Evolutionary conservation across 331 rosid species (phyloP).

Genomic region (Cucumis variabilis): DNA sequence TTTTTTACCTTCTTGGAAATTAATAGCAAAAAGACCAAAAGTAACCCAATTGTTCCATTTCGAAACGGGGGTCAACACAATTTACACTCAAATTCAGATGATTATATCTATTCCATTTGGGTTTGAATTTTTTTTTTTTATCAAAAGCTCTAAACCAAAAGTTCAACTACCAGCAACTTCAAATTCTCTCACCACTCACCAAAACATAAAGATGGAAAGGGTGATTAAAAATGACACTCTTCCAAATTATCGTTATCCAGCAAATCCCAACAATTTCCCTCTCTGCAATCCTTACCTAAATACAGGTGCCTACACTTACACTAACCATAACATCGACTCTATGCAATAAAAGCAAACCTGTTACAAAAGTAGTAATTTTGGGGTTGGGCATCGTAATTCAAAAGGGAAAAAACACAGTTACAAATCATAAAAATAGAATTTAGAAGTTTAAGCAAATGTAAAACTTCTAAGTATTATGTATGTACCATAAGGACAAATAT

Average conservation of each 20-base stretch:
- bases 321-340: background rate
- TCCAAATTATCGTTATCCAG: background rate
- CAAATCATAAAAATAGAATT: too few species aligned
- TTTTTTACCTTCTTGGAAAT: background rate
- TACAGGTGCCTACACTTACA: background rate
- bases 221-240: background rate
- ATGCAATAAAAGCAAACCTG: background rate
- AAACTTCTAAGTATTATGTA: too few species aligned
- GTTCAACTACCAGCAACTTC: slow-evolving; percentile 14
- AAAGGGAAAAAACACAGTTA: background rate
- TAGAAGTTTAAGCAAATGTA: too few species aligned
- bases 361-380: background rate
- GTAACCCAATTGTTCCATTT: background rate
- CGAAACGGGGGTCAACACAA: background rate
- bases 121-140: background rate
- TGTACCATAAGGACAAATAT: too few species aligned
- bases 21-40: background rate
- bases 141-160: background rate
- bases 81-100: background rate
- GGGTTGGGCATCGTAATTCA: background rate
- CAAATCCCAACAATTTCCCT: background rate
- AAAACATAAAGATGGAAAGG: background rate
- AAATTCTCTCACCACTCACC: slow-evolving; percentile 13
- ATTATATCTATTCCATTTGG: background rate
- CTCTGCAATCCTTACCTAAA: background rate